Conservation (phyloP, 108 stramenopile species). For the Nannochloropsis oceanica region DNA sequence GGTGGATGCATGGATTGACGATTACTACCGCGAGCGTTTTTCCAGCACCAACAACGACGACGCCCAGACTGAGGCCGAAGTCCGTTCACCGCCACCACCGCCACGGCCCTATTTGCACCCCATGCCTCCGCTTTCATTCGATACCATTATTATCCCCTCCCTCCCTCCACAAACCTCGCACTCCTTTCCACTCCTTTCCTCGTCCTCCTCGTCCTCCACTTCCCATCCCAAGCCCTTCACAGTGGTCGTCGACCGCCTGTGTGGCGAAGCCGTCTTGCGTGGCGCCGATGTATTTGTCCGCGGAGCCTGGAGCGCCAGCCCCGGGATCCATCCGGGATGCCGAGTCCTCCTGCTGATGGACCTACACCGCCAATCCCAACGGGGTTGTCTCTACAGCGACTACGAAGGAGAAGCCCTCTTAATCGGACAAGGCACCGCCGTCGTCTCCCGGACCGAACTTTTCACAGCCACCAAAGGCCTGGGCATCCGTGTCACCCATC, state of each 20-base stretch:
- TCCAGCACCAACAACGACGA: background rate
- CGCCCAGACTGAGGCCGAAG: background rate
- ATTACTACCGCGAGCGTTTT: too few relatives aligned
- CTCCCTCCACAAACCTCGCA: background rate
- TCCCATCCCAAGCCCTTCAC: background rate
- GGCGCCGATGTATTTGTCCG: conserved; percentile 56
- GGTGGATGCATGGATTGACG: background rate
- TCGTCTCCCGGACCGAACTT: conserved; percentile 39
- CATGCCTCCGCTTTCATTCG: background rate
- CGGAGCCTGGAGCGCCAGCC: conserved; percentile 48
- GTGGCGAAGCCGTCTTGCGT: conserved; percentile 57
- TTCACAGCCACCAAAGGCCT: conserved; percentile 41
- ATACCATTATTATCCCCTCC: background rate
- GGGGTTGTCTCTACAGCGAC: conserved; percentile 40
- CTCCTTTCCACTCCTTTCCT: background rate
- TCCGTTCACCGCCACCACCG: background rate
- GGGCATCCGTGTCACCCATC: conserved; percentile 42
- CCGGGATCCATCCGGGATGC: conserved; percentile 41
- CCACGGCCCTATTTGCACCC: background rate
- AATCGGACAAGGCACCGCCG: conserved; percentile 46
- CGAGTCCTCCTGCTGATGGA: conserved; percentile 48
- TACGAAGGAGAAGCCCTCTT: conserved; percentile 47
- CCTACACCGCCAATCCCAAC: conserved; percentile 4
- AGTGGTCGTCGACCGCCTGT: conserved; percentile 43
- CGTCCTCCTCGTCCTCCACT: background rate